Base-by-base conservation (phyloP, 768 basidiomycete genomes). In the Tulasnella sp. region DNA sequence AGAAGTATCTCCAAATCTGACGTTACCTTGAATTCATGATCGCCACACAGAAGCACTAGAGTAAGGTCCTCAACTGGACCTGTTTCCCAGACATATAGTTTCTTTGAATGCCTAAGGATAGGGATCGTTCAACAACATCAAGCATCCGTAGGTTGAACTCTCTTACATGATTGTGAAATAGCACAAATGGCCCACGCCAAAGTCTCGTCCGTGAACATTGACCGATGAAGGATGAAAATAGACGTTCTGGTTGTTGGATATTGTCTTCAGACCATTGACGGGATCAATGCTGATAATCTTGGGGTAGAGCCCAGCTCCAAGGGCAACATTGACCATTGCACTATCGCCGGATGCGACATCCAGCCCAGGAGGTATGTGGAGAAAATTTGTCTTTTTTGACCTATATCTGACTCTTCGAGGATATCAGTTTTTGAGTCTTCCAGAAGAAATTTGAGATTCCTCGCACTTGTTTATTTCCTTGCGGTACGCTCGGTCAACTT, bases 31-130 rank as follows among this genome's bases (percentile, higher is more conserved):
- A 86, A 82, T 51, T 96, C 93, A 20, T 74, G 70, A 55, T 96
- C 93, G 7, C 93, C 93, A 53, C 91, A 96, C 0, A 96, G 67
- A 15, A 96, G 69, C 24, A 88, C 61, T 45, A 98, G 63, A 3
- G 87, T 77, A 24, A 85, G 64, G 58, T 93, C 87, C 56, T 95
- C 86, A 6, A 86, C 76, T 4, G 90, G 86, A 5, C 87, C 80
- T 0, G 83, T 89, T 65, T 98, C 93, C 90, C 90, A 95, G 15
- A 76, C 85, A 65, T 88, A 93, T 24, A 92, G 66, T 63, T 79
- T 89, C 67, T 89, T 95, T 5, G 91, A 92, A 61, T 90, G 89
- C 88, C 90, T 90, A 47, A 40, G 54, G 28, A 49, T 52, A 45
- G 44, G 54, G 54, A n/a, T n/a, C n/a, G n/a, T n/a, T n/a, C n/a